Evolutionary conservation across 2,329 filamentous ascomycete genomes (phyloP), one percentile per base, ranked within the genome.

Genomic region (Colletotrichum sublineola): DNA sequence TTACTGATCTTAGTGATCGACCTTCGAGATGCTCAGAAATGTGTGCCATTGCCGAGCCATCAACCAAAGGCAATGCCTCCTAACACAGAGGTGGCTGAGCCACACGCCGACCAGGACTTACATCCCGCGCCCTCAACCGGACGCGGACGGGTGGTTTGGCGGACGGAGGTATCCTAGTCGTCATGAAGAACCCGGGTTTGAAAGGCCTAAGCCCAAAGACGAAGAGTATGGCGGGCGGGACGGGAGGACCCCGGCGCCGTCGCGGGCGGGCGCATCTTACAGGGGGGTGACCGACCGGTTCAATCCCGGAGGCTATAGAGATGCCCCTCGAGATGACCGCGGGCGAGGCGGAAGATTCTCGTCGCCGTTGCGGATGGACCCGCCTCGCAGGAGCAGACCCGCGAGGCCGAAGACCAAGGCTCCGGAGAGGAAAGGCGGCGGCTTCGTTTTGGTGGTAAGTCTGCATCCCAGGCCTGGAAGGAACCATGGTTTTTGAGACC

Each of bases 361-460:
- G 24, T 69, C 53, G 1, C n/a, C 46, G n/a, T 18, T 46, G 31
- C 46, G 64, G 14, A 12, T 18, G 24, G 57, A 38, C 1, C 15
- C 56, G 56, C 56, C 64, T 18, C 66, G 50, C 48, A 55, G 29
- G 15, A 12, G 15, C 8, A 33, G 57, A 18, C 14, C 14, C 24
- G 12, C 15, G 15, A 61, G 20, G 29, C 31, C 58, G 20, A 63
- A 40, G 29, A 6, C 15, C n/a, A 40, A 29, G 18, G 20, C 29
- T 24, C 57, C 57, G 6, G 36, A 38, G 52, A 65, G 38, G n/a
- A 40, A 52, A 20, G 60, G 60, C 0, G 60, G 60, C 44, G 60
- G 60, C 36, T 63, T 63, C 24, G 60, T 52, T 5, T n/a, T 63
- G 33, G 40, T 63, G 33, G 60, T 63, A 15, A 63, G 60, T 50